Base-by-base conservation (phyloP, 192 early-diverging fungal species). In the Phycomyces blakesleeanus region DNA sequence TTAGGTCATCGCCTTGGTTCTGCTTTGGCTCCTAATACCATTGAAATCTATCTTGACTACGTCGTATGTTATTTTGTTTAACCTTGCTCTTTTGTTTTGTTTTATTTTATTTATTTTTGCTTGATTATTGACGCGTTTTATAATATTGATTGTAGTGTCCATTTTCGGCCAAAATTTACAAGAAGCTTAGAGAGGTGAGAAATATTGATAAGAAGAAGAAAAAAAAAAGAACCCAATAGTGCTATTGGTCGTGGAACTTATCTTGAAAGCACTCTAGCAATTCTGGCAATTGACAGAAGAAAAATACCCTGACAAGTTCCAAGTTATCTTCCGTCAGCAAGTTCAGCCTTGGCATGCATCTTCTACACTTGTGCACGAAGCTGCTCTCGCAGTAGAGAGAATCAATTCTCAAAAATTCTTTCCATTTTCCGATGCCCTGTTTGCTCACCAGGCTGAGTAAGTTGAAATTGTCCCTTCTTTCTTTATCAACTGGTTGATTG, bases 271-370 rank as follows among this genome's bases (percentile, higher is more conserved):
- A 54, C 47, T 42, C 49, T 27, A 84, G 64, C 57, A 85, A 55
- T 76, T 91, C 14, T 29, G 86, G 51, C 85, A 88, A 5, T 79
- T 68, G 49, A 51, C 87, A 9, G 60, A 71, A 3, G 11, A 75
- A 21, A 15, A 66, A 24, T 71, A 81, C 34, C 64, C 81, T 22
- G 63, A 57, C 5, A 64, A 82, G 25, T 72, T 88, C 2, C 78
- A 87, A 37, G 70, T 94, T 49, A 69, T 89, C 15, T 87, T 94
- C 67, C 78, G 90, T 16, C 89, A 94, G 63, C 92, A 94, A 71
- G 78, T 94, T 51, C 92, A 93, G 59, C 87, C 90, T 0, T 93
- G 92, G 92, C 91, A 94, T 69, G 90, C 91, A 0, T 67, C 73
- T 21, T 88, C 86, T 1, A 88, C 87, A 4, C 58, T 91, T 26